phyloP scores from a whole-genome alignment of 495 filamentous ascomycete species.

The Letharia columbiana region DNA sequence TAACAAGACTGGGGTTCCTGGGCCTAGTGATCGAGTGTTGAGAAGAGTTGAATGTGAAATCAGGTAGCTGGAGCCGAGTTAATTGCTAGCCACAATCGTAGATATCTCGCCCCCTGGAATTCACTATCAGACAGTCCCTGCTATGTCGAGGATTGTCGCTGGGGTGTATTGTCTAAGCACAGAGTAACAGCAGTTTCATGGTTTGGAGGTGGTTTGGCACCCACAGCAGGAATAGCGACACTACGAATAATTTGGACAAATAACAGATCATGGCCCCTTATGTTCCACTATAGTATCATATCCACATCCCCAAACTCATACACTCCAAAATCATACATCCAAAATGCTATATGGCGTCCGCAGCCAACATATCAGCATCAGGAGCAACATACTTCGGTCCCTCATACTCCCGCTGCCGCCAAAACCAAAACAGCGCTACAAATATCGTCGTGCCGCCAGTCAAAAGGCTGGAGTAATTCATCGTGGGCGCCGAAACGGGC shows the following conservation, averaged over 20 bases:
- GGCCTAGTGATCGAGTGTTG: too few species aligned
- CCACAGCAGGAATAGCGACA: too few species aligned
- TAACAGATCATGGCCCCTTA: not conserved
- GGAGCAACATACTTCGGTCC: slow-evolving; percentile 20
- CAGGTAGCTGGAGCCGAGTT: too few species aligned
- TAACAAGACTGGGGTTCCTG: too few species aligned
- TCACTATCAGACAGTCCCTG: too few species aligned
- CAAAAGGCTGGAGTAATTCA: slow-evolving; percentile 65
- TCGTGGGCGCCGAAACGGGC: slow-evolving; percentile 48
- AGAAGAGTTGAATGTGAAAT: too few species aligned
- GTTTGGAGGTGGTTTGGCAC: not conserved
- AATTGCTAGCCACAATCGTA: too few species aligned
- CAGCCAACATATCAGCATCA: slow-evolving; percentile 14
- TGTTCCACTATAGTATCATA: not conserved
- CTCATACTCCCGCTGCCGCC: slow-evolving; percentile 28
- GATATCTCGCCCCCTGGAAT: too few species aligned
- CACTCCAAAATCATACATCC: not conserved
- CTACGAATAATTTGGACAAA: too few species aligned
- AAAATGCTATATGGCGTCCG: slow-evolving; percentile 12
- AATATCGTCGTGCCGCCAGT: slow-evolving; percentile 47
- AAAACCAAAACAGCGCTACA: slow-evolving; percentile 35
- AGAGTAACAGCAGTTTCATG: too few species aligned
- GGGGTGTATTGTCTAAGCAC: too few species aligned
- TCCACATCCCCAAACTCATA: not conserved
- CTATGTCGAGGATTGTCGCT: too few species aligned